Conservation (phyloP, 768 basidiomycete genomes). For the Amanita pallidorosea region DNA sequence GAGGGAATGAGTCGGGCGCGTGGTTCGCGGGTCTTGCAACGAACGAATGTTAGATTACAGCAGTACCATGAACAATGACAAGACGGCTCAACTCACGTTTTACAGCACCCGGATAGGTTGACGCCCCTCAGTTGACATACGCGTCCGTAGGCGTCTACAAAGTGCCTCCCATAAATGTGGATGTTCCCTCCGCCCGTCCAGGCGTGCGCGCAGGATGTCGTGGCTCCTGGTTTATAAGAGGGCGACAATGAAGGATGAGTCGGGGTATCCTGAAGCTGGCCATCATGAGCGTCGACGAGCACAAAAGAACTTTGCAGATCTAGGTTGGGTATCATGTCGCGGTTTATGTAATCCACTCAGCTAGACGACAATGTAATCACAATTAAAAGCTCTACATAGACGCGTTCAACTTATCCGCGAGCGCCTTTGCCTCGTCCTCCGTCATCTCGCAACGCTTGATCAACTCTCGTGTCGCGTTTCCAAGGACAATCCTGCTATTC, state of each 20-base stretch:
- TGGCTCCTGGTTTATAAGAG: constrained; percentile 36
- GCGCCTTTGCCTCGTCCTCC: too few species aligned
- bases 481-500: too few species aligned
- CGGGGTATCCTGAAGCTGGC: neutral
- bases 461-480: too few species aligned
- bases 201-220: constrained; percentile 55
- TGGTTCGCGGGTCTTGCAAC: constrained; percentile 53
- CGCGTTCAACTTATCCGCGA: too few species aligned
- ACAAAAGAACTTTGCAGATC: constrained; percentile 39
- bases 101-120: constrained; percentile 75
- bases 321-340: constrained; percentile 6
- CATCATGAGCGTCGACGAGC: constrained; percentile 22
- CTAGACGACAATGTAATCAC: too few species aligned
- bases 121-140: constrained; percentile 77
- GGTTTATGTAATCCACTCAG: neutral
- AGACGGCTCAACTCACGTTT: constrained; percentile 44
- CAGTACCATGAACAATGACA: neutral
- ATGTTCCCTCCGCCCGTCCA: constrained; percentile 64
- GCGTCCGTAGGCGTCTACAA: constrained; percentile 71
- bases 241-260: constrained; percentile 36
- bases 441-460: too few species aligned
- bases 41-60: neutral
- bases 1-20: constrained; percentile 58
- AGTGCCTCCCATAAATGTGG: constrained; percentile 61
- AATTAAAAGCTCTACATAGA: too few species aligned